Conservation (phyloP, 768 basidiomycete genomes). For the Daedalea quercina region DNA sequence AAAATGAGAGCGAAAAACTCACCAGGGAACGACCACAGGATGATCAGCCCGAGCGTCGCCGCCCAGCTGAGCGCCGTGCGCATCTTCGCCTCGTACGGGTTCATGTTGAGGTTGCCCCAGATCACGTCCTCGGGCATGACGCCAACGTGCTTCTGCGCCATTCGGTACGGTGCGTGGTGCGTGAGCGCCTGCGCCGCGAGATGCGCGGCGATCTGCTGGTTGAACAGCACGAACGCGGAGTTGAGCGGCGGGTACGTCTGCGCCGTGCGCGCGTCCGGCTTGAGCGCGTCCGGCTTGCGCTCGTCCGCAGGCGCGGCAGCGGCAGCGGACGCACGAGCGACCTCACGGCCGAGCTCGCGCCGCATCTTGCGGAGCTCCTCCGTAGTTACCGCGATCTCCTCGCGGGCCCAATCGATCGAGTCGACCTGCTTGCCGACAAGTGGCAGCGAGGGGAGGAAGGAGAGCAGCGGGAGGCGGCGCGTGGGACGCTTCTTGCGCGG, state of each 20-base stretch:
- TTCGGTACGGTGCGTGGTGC: constrained; percentile 79
- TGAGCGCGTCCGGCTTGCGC: constrained; percentile 19
- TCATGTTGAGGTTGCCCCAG: constrained; percentile 85
- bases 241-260: constrained; percentile 26
- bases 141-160: constrained; percentile 73
- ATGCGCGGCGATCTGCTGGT: constrained; percentile 90
- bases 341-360: constrained; percentile 22
- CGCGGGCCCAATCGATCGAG: constrained; percentile 83
- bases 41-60: constrained; percentile 70
- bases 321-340: no score
- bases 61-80: constrained; percentile 53
- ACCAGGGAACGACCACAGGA: constrained; percentile 87
- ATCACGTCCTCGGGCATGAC: constrained; percentile 86
- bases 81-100: constrained; percentile 65
- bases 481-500: constrained; percentile 71
- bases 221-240: constrained; percentile 86
- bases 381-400: constrained; percentile 52
- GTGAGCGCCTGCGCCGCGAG: constrained; percentile 69
- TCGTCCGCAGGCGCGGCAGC: no score
- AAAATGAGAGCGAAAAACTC: no score
- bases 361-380: constrained; percentile 19
- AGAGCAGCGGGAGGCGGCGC: constrained; percentile 56
- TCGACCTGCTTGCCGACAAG: constrained; percentile 87
- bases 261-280: constrained; percentile 18
- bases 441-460: constrained; percentile 45